phyloP scores from a whole-genome alignment of 2,329 filamentous ascomycete genomes.

The Hortaea werneckii region DNA sequence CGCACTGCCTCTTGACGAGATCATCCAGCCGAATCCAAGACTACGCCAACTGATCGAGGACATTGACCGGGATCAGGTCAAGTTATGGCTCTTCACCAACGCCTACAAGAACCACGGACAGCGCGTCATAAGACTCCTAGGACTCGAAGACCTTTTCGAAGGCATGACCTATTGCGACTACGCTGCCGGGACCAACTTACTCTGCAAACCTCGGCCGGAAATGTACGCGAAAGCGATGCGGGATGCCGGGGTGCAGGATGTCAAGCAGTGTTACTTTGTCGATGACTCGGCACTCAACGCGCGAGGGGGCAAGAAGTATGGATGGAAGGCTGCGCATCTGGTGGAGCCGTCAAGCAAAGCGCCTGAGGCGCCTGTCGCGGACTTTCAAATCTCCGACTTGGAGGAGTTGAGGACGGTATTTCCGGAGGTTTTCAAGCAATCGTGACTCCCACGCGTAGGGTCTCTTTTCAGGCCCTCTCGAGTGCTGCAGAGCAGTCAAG shows the following conservation, averaged over 20 bases:
- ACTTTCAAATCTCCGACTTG: constrained; percentile 63
- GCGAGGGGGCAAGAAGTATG: constrained; percentile 61
- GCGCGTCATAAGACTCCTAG: constrained; percentile 69
- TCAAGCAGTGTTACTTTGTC: constrained; percentile 84
- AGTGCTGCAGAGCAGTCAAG: too few species aligned
- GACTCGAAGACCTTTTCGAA: constrained; percentile 81
- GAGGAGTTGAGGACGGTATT: constrained; percentile 67
- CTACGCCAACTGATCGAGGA: constrained; percentile 68
- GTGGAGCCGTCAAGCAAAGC: constrained; percentile 64
- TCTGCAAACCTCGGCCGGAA: constrained; percentile 75
- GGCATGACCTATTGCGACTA: constrained; percentile 96
- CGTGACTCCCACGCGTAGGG: neutral
- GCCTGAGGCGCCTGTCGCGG: constrained; percentile 50
- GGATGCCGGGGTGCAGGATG: constrained; percentile 61
- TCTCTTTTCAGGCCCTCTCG: too few species aligned
- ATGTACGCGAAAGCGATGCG: constrained; percentile 87
- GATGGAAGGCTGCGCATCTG: constrained; percentile 80
- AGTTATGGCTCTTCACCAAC: constrained; percentile 90
- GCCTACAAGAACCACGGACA: constrained; percentile 84
- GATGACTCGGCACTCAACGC: constrained; percentile 87
- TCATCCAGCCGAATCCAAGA: constrained; percentile 69
- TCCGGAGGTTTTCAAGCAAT: constrained; percentile 69
- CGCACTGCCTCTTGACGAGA: constrained; percentile 73
- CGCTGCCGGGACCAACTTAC: constrained; percentile 49
- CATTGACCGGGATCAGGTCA: constrained; percentile 74